Evolutionary conservation across 768 basidiomycete species (phyloP).

Genomic region (Coprinopsis strossmayeri): DNA sequence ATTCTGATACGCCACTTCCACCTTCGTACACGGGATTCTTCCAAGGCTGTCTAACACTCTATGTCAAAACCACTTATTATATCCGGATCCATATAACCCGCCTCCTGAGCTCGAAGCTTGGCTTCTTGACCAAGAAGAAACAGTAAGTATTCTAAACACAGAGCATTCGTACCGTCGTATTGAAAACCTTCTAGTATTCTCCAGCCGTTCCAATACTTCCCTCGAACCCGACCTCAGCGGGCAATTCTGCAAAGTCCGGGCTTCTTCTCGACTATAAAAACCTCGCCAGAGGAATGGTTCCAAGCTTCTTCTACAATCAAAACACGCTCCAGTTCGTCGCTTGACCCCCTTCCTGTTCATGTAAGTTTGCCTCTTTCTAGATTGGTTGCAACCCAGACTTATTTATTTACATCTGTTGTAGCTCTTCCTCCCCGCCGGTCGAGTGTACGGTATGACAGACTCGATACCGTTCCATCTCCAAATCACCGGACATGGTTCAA

Average conservation of each 20-base stretch:
- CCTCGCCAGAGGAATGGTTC: conserved; percentile 61
- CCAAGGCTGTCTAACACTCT: conserved; percentile 29
- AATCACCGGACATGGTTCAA: conserved; percentile 38
- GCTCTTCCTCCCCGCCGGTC: conserved; percentile 55
- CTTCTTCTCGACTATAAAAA: conserved; percentile 55
- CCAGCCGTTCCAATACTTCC: conserved; percentile 45
- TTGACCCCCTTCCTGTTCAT: conserved; percentile 40
- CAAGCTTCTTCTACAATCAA: conserved; percentile 40
- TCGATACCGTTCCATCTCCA: conserved; percentile 63
- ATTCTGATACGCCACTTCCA: conserved; percentile 32
- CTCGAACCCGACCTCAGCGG: conserved; percentile 47
- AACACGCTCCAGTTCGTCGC: conserved; percentile 23
- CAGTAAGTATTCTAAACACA: conserved; percentile 30
- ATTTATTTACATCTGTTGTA: conserved; percentile 18
- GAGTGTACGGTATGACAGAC: conserved; percentile 47
- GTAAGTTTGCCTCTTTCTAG: conserved; percentile 28
- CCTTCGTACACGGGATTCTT: conserved; percentile 36
- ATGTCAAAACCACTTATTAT: conserved; percentile 36
- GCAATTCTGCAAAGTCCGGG: conserved; percentile 42
- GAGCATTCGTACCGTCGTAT: too few relatives aligned
- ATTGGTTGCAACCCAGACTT: background rate
- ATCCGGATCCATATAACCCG: conserved; percentile 37
- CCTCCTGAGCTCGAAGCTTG: conserved; percentile 29
- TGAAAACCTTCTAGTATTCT: conserved; percentile 32
- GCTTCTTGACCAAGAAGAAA: conserved; percentile 40